These are phyloP conservation scores for Teunomyces panamensis DNA, from an alignment of 805 yeast species.

Conservation along the genomic window DNA sequence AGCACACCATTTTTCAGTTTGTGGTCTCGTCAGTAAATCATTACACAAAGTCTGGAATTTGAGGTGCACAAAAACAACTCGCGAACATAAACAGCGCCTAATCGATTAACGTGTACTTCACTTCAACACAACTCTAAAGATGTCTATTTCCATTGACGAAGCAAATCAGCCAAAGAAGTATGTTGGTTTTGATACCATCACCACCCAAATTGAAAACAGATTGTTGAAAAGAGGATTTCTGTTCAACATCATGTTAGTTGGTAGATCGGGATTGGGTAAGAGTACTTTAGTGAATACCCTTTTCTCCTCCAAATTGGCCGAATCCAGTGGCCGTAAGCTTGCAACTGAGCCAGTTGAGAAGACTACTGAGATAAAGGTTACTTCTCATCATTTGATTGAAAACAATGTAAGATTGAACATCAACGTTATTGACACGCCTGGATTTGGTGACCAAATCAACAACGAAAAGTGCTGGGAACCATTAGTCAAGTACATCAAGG, in stretches of 20 bases:
- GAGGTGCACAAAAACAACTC: conserved; percentile 1
- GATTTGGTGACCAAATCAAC: conserved; percentile 95
- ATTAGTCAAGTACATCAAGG: conserved; percentile 87
- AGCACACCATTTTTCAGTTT: not conserved
- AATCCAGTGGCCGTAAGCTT: conserved; percentile 67
- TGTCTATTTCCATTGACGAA: conserved; percentile 16
- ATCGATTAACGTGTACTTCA: not conserved
- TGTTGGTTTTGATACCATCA: conserved; percentile 96
- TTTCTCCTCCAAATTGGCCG: conserved; percentile 77
- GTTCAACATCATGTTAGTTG: conserved; percentile 92
- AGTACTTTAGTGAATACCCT: conserved; percentile 88
- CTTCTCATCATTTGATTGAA: conserved; percentile 70
- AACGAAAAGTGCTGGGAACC: conserved; percentile 98
- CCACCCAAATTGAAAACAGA: conserved; percentile 91
- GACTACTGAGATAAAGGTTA: conserved; percentile 79
- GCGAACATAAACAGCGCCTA: conserved; percentile 2
- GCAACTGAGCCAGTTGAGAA: conserved; percentile 73
- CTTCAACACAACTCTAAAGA: not conserved
- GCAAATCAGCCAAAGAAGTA: conserved; percentile 61
- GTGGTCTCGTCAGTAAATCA: not conserved
- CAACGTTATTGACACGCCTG: conserved; percentile 94
- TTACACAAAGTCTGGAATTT: not conserved
- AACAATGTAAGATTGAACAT: conserved; percentile 83
- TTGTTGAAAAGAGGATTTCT: conserved; percentile 90
- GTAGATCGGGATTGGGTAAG: conserved; percentile 88